phyloP scores from a whole-genome alignment of 495 filamentous ascomycete species.

The Cercophora newfieldiana region DNA sequence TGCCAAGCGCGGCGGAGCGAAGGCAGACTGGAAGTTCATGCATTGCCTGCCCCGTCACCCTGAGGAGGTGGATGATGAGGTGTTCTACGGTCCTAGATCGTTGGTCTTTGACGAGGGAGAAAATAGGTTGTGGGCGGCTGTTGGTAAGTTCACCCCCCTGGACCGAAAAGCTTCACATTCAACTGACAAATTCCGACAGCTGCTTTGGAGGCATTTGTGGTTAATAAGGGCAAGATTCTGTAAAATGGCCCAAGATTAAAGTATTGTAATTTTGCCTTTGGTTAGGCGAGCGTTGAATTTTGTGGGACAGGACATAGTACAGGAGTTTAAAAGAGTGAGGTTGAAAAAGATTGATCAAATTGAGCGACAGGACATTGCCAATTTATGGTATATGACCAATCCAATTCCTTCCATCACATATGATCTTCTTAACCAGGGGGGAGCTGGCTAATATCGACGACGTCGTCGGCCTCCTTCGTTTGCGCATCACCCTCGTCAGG shows the following conservation, averaged over 20 bases:
- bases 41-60: conserved; percentile 93
- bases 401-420: conserved; percentile 7
- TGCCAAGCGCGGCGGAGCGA: conserved; percentile 81
- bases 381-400: conserved; percentile 14
- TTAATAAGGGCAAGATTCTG: conserved; percentile 74
- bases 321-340: not conserved
- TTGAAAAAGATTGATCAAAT: conserved; percentile 3
- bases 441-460: conserved; percentile 89
- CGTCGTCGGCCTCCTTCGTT: conserved; percentile 82
- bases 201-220: conserved; percentile 83
- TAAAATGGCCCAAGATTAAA: conserved; percentile 16
- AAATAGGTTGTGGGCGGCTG: conserved; percentile 88
- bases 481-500: conserved; percentile 65
- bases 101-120: conserved; percentile 93
- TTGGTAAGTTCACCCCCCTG: conserved; percentile 50
- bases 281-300: conserved; percentile 21
- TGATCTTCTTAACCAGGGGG: conserved; percentile 73
- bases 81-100: conserved; percentile 80
- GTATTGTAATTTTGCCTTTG: not conserved
- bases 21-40: conserved; percentile 94
- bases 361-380: conserved; percentile 15
- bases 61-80: conserved; percentile 92
- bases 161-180: not conserved
- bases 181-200: conserved; percentile 45
- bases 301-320: conserved; percentile 12